Base-by-base conservation (phyloP, 306 rosid species). In the Astragalus membranaceus region DNA sequence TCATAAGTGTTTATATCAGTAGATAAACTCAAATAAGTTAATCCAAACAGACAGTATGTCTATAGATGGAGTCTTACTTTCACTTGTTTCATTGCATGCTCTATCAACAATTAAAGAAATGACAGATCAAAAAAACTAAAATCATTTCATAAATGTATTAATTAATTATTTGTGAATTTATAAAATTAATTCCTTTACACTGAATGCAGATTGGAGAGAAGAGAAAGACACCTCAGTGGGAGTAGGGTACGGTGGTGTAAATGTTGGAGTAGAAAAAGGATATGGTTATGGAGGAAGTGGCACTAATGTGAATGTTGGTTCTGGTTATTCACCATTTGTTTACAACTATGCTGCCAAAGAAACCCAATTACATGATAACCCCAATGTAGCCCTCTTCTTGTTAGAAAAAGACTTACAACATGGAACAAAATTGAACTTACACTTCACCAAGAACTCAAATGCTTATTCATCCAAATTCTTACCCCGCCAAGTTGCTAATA, bases 381-480 rank as follows among this genome's bases (percentile, higher is more conserved):
- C 87, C 5, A 86, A 81, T 0, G 80, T 69, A 3, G 95, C 90
- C 9, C 44, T 92, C 0, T 92, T 92, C 85, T 92, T 92, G 86
- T 44, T 89, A 41, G 89, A 89, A 67, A 86, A 87, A 39, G 76
- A 87, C 74, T 36, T 89, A 75, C 81, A 39, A 6, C 75, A 75
- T 5, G 92, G 85, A 9, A 51, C 83, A 1, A 73, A 81, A 52
- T n/a, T 92, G 71, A 67, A 70, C 77, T 54, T 88, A 57, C 87
- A 75, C 70, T 92, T 92, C 81, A 74, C 82, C 0, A 77, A 52
- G 66, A 80, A 39, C 17, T 58, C 95, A 11, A 52, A 52, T 12
- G 4, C 30, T 26, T 26, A 2, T 26, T 1, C 67, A 0, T 57
- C 79, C 2, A 44, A 81, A 29, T 85, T 92, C 81, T 44, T 92